phyloP scores from a whole-genome alignment of 2,329 filamentous ascomycete species.

The Fusarium cyanostomum region DNA sequence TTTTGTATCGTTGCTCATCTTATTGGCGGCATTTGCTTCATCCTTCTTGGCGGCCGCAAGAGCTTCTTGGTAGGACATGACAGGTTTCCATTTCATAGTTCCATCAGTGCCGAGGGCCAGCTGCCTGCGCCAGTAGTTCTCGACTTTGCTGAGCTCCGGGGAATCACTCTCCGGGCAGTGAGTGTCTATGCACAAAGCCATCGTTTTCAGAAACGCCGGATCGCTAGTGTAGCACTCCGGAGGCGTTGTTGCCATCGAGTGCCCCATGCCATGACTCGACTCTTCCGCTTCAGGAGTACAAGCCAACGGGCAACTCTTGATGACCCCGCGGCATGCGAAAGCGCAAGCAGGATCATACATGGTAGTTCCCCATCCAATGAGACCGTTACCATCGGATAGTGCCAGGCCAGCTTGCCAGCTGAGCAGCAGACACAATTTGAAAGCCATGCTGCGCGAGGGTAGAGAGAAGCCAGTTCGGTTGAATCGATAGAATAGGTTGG shows the following conservation, averaged over 20 bases:
- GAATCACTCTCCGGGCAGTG: conserved; percentile 42
- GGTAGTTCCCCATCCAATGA: conserved; percentile 49
- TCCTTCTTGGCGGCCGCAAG: conserved; percentile 34
- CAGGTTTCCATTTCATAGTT: conserved; percentile 34
- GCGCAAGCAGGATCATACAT: conserved; percentile 50
- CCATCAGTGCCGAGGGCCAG: conserved; percentile 43
- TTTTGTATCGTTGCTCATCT: background rate
- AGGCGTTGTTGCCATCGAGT: conserved; percentile 35
- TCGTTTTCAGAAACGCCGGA: conserved; percentile 44
- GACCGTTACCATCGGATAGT: conserved; percentile 39
- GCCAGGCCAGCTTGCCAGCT: background rate
- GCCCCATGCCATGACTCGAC: conserved; percentile 40
- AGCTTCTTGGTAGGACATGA: conserved; percentile 44
- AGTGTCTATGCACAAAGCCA: conserved; percentile 49
- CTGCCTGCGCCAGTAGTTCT: conserved; percentile 45
- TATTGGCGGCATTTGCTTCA: conserved; percentile 21
- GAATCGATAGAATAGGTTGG: too few relatives aligned
- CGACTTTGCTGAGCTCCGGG: conserved; percentile 23
- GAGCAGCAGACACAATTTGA: conserved; percentile 1
- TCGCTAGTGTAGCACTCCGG: conserved; percentile 45
- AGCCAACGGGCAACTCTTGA: conserved; percentile 39
- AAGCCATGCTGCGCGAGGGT: background rate
- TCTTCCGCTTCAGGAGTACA: conserved; percentile 42
- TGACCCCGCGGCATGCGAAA: conserved; percentile 47
- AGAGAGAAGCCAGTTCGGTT: background rate